A percentile compares a stretch with the other conserved stretches of the same genome.
Conservation (phyloP, 2,329 filamentous ascomycete species). For the Juglanconis juglandina region DNA sequence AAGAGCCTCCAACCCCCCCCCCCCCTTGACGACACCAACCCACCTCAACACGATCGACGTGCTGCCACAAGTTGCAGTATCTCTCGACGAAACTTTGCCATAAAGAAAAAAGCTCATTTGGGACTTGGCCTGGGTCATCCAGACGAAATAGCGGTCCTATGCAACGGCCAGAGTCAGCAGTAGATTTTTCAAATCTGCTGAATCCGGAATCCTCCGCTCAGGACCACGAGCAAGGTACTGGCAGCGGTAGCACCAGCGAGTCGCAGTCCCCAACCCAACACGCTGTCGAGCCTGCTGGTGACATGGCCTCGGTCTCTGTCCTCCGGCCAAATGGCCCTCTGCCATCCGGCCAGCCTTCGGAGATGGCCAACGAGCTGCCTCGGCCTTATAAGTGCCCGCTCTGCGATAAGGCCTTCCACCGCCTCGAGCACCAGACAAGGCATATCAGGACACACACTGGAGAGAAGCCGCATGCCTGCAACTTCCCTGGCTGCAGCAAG, state of each 20-base stretch:
- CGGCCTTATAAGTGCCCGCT: constrained; percentile 97
- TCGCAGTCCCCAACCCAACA: constrained; percentile 27
- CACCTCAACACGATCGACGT: not conserved
- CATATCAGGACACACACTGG: constrained; percentile 97
- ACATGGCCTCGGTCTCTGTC: constrained; percentile 55
- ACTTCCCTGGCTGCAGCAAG: constrained; percentile 86
- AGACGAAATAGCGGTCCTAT: constrained; percentile 55
- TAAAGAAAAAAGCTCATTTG: not conserved
- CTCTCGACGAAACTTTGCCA: not conserved
- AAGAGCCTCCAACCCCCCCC: no score
- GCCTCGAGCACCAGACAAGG: constrained; percentile 84
- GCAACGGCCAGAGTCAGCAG: constrained; percentile 70
- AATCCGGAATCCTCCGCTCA: constrained; percentile 51
- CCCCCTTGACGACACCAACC: no score
- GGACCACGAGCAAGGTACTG: constrained; percentile 21
- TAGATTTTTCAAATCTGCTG: constrained; percentile 73
- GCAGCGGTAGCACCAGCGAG: constrained; percentile 20
- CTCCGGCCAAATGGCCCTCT: constrained; percentile 62
- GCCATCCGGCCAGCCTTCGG: constrained; percentile 57
- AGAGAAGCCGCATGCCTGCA: constrained; percentile 96
- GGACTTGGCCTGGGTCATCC: constrained; percentile 11
- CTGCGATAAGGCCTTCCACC: constrained; percentile 98
- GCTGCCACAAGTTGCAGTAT: constrained; percentile 7
- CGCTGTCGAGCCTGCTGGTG: constrained; percentile 25
- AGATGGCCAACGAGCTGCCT: constrained; percentile 70